Evolutionary conservation across 495 filamentous ascomycete genomes (phyloP).

Genomic region (Massariosphaeria phaeospora): DNA sequence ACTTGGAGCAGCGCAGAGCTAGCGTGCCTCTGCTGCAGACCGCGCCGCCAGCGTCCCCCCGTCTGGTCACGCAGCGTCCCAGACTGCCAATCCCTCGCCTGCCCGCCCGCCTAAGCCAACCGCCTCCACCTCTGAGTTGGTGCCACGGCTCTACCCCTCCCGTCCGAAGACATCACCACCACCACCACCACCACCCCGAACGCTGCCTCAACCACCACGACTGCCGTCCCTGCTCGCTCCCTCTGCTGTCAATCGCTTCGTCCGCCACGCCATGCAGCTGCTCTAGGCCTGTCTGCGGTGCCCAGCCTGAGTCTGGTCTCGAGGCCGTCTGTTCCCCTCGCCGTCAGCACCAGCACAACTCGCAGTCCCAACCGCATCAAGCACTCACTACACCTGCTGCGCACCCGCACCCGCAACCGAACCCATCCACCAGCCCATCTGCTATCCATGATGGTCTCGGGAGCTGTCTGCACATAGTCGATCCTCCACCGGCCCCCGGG

Average conservation of each 20-base stretch:
- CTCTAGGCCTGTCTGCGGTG: constrained; percentile 19
- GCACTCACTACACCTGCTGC: neutral
- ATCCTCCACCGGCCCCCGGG: constrained; percentile 14
- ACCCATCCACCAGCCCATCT: neutral
- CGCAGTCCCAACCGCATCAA: neutral
- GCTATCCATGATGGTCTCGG: constrained; percentile 27
- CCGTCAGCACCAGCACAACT: constrained; percentile 11
- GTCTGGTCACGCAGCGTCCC: constrained; percentile 11
- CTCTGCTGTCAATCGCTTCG: constrained; percentile 26
- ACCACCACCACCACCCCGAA: neutral
- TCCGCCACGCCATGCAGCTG: constrained; percentile 17
- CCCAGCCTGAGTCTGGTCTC: constrained; percentile 15
- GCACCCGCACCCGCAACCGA: neutral
- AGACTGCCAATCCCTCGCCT: neutral
- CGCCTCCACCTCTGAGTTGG: neutral
- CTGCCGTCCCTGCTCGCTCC: constrained; percentile 17
- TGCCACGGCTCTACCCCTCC: neutral
- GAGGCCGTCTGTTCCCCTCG: neutral
- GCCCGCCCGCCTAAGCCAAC: neutral
- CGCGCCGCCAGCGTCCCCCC: neutral
- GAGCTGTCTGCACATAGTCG: constrained; percentile 21
- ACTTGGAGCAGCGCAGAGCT: constrained; percentile 1
- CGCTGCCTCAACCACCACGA: neutral
- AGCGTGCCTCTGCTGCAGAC: constrained; percentile 1
- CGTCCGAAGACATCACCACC: neutral